These are phyloP conservation scores for Chrysopogon serrulatus DNA, from an alignment of 176 grass and related monocot genomes.

Conservation along the genomic window DNA sequence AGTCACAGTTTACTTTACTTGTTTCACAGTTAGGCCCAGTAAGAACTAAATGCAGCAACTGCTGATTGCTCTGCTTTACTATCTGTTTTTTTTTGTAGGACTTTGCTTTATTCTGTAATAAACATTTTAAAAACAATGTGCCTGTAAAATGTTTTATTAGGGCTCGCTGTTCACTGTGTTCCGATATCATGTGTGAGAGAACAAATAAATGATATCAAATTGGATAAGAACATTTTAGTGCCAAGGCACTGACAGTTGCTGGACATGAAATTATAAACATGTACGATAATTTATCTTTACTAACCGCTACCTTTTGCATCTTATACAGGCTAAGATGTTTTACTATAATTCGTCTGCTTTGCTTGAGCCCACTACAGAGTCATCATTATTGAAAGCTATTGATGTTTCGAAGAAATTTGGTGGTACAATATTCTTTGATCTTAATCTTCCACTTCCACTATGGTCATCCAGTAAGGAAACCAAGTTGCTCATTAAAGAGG, in stretches of 20 bases:
- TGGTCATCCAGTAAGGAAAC: conserved; percentile 70
- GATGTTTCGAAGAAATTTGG: conserved; percentile 65
- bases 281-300: neutral
- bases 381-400: conserved; percentile 58
- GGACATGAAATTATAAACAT: neutral
- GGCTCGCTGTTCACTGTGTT: neutral
- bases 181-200: neutral
- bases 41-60: neutral
- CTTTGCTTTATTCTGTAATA: neutral
- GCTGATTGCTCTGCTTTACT: neutral
- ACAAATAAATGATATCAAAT: neutral
- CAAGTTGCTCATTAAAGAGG: conserved; percentile 54
- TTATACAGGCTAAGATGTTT: conserved; percentile 90
- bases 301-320: conserved; percentile 15
- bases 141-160: neutral
- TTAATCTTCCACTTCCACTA: conserved; percentile 70
- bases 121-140: neutral
- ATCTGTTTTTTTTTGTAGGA: neutral
- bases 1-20: neutral
- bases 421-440: conserved; percentile 67
- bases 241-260: neutral
- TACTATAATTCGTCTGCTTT: conserved; percentile 85
- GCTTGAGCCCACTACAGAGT: conserved; percentile 40
- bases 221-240: neutral
- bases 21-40: neutral